A percentile compares a stretch with the other conserved stretches of the same genome.
Evolutionary conservation across 768 basidiomycete species (phyloP).

Genomic region (Leccinellum luteum): DNA sequence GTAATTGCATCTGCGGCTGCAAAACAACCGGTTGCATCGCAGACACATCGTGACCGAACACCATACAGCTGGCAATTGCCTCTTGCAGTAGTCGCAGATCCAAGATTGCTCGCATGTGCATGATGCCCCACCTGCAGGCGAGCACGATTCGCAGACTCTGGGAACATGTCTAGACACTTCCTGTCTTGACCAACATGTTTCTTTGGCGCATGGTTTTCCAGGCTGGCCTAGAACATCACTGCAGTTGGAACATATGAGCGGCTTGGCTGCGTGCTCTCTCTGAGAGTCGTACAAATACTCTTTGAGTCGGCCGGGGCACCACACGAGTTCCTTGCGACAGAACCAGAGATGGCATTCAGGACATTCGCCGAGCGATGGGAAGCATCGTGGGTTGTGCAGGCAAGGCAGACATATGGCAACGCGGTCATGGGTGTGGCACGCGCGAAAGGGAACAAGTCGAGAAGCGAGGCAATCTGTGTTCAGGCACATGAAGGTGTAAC

Average conservation of each 20-base stretch:
- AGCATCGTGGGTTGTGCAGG: neutral
- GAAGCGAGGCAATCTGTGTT: constrained; percentile 20
- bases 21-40: constrained; percentile 18
- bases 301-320: constrained; percentile 26
- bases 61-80: too few species aligned
- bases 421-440: constrained; percentile 14
- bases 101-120: too few species aligned
- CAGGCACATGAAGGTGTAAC: constrained; percentile 16
- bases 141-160: constrained; percentile 17
- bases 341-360: constrained; percentile 22
- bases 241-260: too few species aligned
- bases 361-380: constrained; percentile 16
- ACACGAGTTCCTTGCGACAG: constrained; percentile 18
- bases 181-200: constrained; percentile 18
- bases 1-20: constrained; percentile 22
- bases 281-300: too few species aligned
- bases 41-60: constrained; percentile 13
- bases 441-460: constrained; percentile 12
- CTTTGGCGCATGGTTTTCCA: constrained; percentile 3
- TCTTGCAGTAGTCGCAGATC: constrained; percentile 22
- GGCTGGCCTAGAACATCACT: too few species aligned
- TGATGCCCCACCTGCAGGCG: too few species aligned
- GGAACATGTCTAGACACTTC: neutral
- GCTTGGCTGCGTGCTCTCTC: too few species aligned
- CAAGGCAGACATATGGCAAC: constrained; percentile 10